Base-by-base conservation (phyloP, 768 basidiomycete species). In the Phylloporus sp. region DNA sequence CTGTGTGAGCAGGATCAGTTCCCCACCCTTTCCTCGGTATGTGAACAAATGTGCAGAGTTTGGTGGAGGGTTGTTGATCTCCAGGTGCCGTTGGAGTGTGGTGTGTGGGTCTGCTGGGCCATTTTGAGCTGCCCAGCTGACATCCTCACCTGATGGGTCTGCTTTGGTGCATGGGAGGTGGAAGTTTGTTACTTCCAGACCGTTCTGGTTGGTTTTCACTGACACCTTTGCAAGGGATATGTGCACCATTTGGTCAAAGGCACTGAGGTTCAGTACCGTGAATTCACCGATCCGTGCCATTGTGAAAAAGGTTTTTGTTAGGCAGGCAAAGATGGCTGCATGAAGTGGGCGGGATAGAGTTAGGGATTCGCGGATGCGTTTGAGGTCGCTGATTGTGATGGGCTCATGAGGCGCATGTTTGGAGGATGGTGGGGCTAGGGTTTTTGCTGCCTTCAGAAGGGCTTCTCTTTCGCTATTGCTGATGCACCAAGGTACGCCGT, bases 201-300 rank as follows among this genome's bases (percentile, higher is more conserved):
- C n/a, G n/a, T n/a, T n/a, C n/a, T n/a, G n/a, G n/a, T n/a, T n/a
- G n/a, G n/a, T n/a, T n/a, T n/a, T n/a, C 9, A 15, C 15, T 10
- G 8, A 10, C 7, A 34, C 13, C 6, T 34, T 5, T 5, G 32
- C 6, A 15, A 7, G 32, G 4, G 32, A 10, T 7, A 69, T 34
- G 36, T 67, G 65, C 2, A 49, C n/a, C 0, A 1, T 0, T 0
- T 54, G 49, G 40, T 65, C 47, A 24, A 64, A 67, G 2, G 47
- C 26, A 0, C 41, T 50, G 1, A 60, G 45, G 8, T 41, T 55
- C 15, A 13, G 40, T 0, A 64, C 47, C 0, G 62, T 65, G 53
- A 68, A 60, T 45, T 68, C 59, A 5, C 69, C 61, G 1, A 57
- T 22, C 0, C 53, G 35, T 0, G 50, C 55, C 2, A 50, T 52